These are phyloP conservation scores for Tulasnella sp. DNA, from an alignment of 768 basidiomycete species.

Conservation along the genomic window DNA sequence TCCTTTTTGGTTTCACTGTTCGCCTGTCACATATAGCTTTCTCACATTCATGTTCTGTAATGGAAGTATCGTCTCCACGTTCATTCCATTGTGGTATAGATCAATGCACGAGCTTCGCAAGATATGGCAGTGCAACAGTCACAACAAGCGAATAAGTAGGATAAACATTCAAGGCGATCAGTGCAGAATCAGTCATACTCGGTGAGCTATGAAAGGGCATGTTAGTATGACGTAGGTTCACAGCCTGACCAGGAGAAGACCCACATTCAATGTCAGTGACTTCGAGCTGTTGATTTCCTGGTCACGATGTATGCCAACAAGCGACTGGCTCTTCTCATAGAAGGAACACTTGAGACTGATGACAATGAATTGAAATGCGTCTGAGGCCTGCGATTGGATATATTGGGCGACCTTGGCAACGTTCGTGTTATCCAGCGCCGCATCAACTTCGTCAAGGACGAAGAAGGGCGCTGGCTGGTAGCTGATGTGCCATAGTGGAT, in stretches of 20 bases:
- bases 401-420: slow-evolving; percentile 93
- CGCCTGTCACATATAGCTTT: too few relatives aligned
- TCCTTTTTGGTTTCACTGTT: too few relatives aligned
- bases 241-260: slow-evolving; percentile 16
- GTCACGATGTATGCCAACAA: slow-evolving; percentile 91
- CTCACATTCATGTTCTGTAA: too few relatives aligned
- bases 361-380: slow-evolving; percentile 88
- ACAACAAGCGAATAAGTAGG: too few relatives aligned
- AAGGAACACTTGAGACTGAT: slow-evolving; percentile 93
- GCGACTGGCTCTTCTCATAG: slow-evolving; percentile 79
- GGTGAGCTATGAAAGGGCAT: too few relatives aligned
- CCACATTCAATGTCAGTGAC: slow-evolving; percentile 84
- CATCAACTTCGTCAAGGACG: slow-evolving; percentile 97
- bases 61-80: too few relatives aligned
- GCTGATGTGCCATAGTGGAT: slow-evolving; percentile 32
- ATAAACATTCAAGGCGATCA: too few relatives aligned
- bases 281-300: slow-evolving; percentile 89
- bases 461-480: slow-evolving; percentile 97
- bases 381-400: slow-evolving; percentile 73
- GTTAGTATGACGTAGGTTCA: too few relatives aligned
- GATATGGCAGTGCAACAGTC: too few relatives aligned
- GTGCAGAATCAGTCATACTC: too few relatives aligned
- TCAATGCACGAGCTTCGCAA: too few relatives aligned
- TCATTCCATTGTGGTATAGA: too few relatives aligned
- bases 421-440: slow-evolving; percentile 97